A percentile compares a stretch with the other conserved stretches of the same genome.
Conservation (phyloP, 1,284 basidiomycete species). For the Apiotrichum domesticum region DNA sequence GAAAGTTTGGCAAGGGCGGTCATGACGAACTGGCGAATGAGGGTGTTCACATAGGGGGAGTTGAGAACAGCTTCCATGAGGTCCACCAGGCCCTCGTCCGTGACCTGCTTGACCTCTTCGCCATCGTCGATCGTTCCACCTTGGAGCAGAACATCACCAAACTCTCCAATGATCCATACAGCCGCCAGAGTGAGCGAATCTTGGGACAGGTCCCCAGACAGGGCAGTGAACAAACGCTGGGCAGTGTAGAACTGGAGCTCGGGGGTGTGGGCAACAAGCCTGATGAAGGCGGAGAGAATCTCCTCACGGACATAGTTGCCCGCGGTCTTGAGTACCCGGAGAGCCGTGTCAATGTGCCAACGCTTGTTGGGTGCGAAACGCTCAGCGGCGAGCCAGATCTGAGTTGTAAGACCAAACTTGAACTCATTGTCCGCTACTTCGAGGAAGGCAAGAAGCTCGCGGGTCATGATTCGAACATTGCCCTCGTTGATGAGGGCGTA, state of each 20-base stretch:
- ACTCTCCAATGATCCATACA: slow-evolving; percentile 96
- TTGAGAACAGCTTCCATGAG: slow-evolving; percentile 80
- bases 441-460: slow-evolving; percentile 90
- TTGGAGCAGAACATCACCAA: slow-evolving; percentile 83
- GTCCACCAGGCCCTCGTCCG: slow-evolving; percentile 77
- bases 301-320: slow-evolving; percentile 98
- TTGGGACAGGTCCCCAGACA: slow-evolving; percentile 89
- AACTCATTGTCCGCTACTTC: slow-evolving; percentile 99
- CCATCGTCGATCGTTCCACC: slow-evolving; percentile 80
- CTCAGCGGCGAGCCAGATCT: slow-evolving; percentile 93
- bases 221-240: slow-evolving; percentile 81
- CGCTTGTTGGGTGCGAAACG: slow-evolving; percentile 94
- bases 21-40: slow-evolving; percentile 87
- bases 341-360: slow-evolving; percentile 98
- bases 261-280: slow-evolving; percentile 92
- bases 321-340: slow-evolving; percentile 92
- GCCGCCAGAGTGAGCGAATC: slow-evolving; percentile 89
- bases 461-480: slow-evolving; percentile 86
- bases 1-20: slow-evolving; percentile 87
- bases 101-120: slow-evolving; percentile 65
- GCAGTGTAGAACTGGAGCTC: slow-evolving; percentile 95
- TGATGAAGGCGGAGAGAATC: slow-evolving; percentile 88
- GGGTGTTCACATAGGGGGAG: slow-evolving; percentile 89
- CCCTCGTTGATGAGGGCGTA: slow-evolving; percentile 96
- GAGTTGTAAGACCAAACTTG: slow-evolving; percentile 95